phyloP scores from a whole-genome alignment of 805 yeast species.

The Lipomyces starkeyi region DNA sequence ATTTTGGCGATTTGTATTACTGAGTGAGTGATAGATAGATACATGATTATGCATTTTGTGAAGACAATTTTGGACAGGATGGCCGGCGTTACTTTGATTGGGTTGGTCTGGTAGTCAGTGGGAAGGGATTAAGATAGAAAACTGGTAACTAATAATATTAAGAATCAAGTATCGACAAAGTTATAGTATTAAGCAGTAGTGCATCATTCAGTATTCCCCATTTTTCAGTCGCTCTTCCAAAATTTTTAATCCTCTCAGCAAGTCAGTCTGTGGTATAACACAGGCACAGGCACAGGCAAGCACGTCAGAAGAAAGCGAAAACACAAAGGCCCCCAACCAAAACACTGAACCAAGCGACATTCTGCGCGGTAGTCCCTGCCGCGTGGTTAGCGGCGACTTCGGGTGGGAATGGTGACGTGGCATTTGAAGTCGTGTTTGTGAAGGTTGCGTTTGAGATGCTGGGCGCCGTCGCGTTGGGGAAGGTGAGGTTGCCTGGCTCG shows the following conservation, averaged over 20 bases:
- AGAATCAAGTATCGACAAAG: slow-evolving; percentile 1
- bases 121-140: background rate
- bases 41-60: background rate
- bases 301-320: background rate
- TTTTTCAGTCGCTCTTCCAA: background rate
- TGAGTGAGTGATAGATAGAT: background rate
- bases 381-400: background rate
- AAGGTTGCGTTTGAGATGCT: background rate
- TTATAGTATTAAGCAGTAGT: background rate
- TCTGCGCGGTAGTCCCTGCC: background rate
- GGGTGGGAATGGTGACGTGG: background rate
- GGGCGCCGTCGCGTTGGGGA: background rate
- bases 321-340: background rate
- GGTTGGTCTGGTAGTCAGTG: background rate
- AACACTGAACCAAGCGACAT: background rate
- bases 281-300: background rate
- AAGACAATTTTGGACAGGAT: background rate
- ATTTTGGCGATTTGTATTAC: slow-evolving; percentile 32
- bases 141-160: background rate
- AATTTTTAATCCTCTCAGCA: background rate
- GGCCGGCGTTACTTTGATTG: background rate
- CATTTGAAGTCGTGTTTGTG: background rate
- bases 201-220: background rate
- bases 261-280: background rate
- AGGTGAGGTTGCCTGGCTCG: background rate